Evolutionary conservation across 768 basidiomycete genomes (phyloP).

Genomic region (Pilatotrama ljubarskyi): DNA sequence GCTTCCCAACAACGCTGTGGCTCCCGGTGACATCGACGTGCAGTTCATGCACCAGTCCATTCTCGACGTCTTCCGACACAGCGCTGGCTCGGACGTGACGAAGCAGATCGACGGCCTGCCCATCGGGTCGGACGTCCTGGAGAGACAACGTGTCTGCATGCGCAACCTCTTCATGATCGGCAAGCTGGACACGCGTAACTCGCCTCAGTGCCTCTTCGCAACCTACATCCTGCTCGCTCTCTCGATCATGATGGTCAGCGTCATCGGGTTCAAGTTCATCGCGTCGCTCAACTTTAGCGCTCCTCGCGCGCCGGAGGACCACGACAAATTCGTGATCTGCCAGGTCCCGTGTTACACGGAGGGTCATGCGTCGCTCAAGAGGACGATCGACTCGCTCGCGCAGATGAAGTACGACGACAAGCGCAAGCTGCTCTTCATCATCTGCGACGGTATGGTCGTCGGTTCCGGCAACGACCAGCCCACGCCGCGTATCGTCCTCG

Average conservation of each 20-base stretch:
- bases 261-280: slow-evolving; percentile 96
- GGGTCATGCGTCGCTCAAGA: slow-evolving; percentile 80
- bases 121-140: slow-evolving; percentile 60
- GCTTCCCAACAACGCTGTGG: slow-evolving; percentile 50
- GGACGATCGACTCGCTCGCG: slow-evolving; percentile 92
- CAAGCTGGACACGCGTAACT: slow-evolving; percentile 88
- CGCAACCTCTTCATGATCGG: slow-evolving; percentile 93
- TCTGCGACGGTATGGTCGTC: slow-evolving; percentile 98
- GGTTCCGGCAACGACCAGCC: slow-evolving; percentile 96
- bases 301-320: slow-evolving; percentile 84
- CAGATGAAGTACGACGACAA: slow-evolving; percentile 98
- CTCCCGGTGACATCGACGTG: slow-evolving; percentile 38
- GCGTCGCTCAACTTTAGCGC: slow-evolving; percentile 85
- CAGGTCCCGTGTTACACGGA: slow-evolving; percentile 99
- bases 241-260: slow-evolving; percentile 88
- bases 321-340: slow-evolving; percentile 96
- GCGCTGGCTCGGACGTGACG: slow-evolving; percentile 79
- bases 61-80: slow-evolving; percentile 72
- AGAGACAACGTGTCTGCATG: slow-evolving; percentile 81
- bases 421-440: slow-evolving; percentile 87
- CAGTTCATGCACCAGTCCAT: slow-evolving; percentile 75
- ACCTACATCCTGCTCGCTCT: slow-evolving; percentile 88
- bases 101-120: slow-evolving; percentile 64
- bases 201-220: slow-evolving; percentile 88
- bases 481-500: slow-evolving; percentile 93